These are phyloP conservation scores for Schoenoplectus triqueter DNA, from an alignment of 202 grass and related monocot species.

Conservation along the genomic window DNA sequence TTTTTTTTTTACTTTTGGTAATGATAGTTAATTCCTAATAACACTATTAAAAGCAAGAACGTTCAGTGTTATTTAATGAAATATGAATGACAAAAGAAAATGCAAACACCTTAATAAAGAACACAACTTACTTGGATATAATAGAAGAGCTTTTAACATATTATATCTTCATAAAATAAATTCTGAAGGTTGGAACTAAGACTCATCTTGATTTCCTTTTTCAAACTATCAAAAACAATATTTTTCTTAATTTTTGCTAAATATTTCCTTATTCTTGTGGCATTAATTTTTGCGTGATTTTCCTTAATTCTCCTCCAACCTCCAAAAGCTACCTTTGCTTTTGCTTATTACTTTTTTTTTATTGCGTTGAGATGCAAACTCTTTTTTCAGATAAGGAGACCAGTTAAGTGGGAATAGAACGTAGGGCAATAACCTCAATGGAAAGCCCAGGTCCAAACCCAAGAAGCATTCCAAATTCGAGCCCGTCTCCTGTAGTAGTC, in stretches of 20 bases:
- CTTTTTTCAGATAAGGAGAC: background rate
- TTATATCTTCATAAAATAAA: background rate
- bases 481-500: conserved; percentile 38
- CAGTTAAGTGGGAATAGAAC: background rate
- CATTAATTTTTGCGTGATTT: background rate
- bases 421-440: conserved; percentile 35
- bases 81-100: background rate
- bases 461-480: conserved; percentile 39
- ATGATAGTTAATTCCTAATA: background rate
- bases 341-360: background rate
- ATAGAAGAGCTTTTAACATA: background rate
- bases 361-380: background rate
- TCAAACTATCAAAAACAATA: background rate
- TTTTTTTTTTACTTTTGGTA: background rate
- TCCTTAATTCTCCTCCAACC: background rate
- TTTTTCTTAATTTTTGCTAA: background rate
- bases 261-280: background rate
- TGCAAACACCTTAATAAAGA: background rate
- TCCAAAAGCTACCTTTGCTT: background rate
- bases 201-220: background rate
- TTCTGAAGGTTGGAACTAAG: background rate
- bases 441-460: conserved; percentile 44
- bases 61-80: background rate
- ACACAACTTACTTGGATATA: background rate
- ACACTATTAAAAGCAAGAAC: background rate